A percentile compares a stretch with the other conserved stretches of the same genome.
Evolutionary conservation across 441 rosid genomes (phyloP).

Genomic region (Pelargonium exstipulatum): DNA sequence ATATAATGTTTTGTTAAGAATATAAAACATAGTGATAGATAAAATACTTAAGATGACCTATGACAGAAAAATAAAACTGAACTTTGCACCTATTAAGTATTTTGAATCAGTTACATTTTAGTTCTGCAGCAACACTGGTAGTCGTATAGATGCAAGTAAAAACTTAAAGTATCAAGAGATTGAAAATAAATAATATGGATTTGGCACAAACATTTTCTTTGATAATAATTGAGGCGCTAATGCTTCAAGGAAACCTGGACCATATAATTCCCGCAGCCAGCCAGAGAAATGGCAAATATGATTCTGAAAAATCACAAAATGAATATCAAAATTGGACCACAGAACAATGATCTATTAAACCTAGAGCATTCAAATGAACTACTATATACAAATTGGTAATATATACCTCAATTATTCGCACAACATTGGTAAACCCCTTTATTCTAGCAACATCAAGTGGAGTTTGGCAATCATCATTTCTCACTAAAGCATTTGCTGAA

Average conservation of each 20-base stretch:
- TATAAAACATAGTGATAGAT: not conserved
- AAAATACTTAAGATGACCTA: slow-evolving; percentile 3
- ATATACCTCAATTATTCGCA: slow-evolving; percentile 49
- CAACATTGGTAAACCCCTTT: slow-evolving; percentile 38
- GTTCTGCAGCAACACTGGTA: not conserved
- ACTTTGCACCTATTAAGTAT: slow-evolving; percentile 3
- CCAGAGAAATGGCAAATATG: slow-evolving; percentile 49
- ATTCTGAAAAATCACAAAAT: slow-evolving; percentile 25
- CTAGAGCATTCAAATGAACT: not conserved
- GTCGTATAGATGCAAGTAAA: not conserved
- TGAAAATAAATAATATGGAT: slow-evolving; percentile 6
- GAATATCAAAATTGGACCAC: slow-evolving; percentile 1
- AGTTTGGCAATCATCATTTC: slow-evolving; percentile 55
- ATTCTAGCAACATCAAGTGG: slow-evolving; percentile 53
- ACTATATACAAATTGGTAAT: slow-evolving; percentile 7
- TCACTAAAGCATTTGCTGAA: slow-evolving; percentile 50
- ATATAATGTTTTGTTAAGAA: not conserved
- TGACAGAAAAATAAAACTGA: not conserved
- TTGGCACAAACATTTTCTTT: slow-evolving; percentile 41
- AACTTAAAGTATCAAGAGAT: not conserved
- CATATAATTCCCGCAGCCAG: slow-evolving; percentile 45
- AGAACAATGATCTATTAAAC: slow-evolving; percentile 8
- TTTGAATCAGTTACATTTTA: slow-evolving; percentile 11
- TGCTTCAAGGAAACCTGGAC: slow-evolving; percentile 51
- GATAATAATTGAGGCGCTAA: slow-evolving; percentile 41